Conservation (phyloP, 202 grass and related monocot species). For the Zizania palustris region DNA sequence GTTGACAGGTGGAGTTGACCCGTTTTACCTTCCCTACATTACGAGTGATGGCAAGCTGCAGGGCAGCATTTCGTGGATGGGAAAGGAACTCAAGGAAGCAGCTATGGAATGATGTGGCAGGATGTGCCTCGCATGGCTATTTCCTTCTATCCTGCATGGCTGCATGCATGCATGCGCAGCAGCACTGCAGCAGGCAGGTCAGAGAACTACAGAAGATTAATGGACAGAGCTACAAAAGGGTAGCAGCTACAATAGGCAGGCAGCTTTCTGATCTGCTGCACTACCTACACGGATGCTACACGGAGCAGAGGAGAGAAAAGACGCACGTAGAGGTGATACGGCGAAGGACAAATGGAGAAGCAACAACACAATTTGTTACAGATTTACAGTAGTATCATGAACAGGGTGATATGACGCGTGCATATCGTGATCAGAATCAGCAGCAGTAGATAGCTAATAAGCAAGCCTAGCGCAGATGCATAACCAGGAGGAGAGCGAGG, state of each 20-base stretch:
- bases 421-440: neutral
- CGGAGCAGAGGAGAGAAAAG: slow-evolving; percentile 20
- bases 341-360: too few relatives aligned
- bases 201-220: slow-evolving; percentile 44
- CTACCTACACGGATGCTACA: neutral
- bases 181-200: neutral
- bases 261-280: slow-evolving; percentile 19
- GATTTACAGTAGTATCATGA: neutral
- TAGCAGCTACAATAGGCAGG: slow-evolving; percentile 27
- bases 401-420: neutral
- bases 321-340: neutral
- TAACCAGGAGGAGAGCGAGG: too few relatives aligned
- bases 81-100: neutral
- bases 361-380: too few relatives aligned
- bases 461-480: neutral
- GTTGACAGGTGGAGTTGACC: neutral
- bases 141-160: slow-evolving; percentile 26
- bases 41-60: too few relatives aligned
- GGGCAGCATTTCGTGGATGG: neutral
- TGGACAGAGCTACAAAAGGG: slow-evolving; percentile 40
- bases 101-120: slow-evolving; percentile 25
- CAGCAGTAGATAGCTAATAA: too few relatives aligned
- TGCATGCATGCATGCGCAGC: neutral
- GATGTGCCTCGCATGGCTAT: slow-evolving; percentile 41
- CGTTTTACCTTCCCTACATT: neutral